These are phyloP conservation scores for Peronosclerospora sorghi DNA, from an alignment of 352 stramenopile genomes.

Conservation along the genomic window DNA sequence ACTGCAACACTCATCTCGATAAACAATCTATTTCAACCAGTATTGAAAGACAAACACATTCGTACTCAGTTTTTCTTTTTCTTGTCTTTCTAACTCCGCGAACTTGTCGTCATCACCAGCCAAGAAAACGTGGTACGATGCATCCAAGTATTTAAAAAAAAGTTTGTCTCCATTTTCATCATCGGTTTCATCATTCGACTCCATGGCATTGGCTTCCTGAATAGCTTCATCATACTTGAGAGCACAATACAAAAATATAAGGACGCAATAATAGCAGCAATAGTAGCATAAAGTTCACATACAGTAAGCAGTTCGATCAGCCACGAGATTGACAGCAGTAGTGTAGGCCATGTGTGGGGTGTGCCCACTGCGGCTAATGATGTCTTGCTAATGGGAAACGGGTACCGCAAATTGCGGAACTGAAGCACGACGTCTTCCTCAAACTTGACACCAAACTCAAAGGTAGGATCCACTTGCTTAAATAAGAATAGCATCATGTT, in stretches of 20 bases:
- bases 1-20: constrained; percentile 21
- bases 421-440: constrained; percentile 65
- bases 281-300: constrained; percentile 10
- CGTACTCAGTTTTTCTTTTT: constrained; percentile 39
- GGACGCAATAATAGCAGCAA: neutral
- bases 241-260: constrained; percentile 3
- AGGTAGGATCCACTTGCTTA: constrained; percentile 87
- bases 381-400: constrained; percentile 94
- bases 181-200: constrained; percentile 40
- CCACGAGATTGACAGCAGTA: constrained; percentile 95
- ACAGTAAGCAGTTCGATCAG: constrained; percentile 91
- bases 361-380: constrained; percentile 88
- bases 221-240: constrained; percentile 77
- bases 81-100: constrained; percentile 75
- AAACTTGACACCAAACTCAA: constrained; percentile 62
- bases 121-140: constrained; percentile 90
- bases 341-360: constrained; percentile 92
- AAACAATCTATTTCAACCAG: neutral
- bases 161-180: constrained; percentile 74
- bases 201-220: constrained; percentile 38
- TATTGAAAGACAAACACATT: neutral
- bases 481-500: constrained; percentile 97
- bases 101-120: constrained; percentile 88
- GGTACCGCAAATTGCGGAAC: constrained; percentile 85
- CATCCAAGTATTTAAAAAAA: constrained; percentile 93